Conservation (phyloP, 768 basidiomycete genomes). For the Suillus subaureus region DNA sequence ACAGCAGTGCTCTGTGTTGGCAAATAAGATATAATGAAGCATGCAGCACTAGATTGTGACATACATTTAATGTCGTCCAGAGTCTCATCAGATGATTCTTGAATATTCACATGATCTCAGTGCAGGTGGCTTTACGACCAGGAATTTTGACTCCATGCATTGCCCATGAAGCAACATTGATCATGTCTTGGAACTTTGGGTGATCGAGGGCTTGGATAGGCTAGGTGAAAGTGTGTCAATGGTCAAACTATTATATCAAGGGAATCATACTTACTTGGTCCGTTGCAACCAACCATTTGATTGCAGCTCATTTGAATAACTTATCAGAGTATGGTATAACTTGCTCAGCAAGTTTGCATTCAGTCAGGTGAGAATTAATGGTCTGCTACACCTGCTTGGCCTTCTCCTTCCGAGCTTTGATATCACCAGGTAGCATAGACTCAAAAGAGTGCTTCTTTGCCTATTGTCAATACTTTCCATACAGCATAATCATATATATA, state of each 20-base stretch:
- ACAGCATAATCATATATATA: neutral
- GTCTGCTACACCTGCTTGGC: conserved; percentile 15
- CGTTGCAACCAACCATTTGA: conserved; percentile 42
- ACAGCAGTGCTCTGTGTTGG: conserved; percentile 19
- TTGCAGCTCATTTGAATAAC: conserved; percentile 15
- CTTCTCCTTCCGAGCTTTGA: conserved; percentile 20
- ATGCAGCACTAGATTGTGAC: neutral
- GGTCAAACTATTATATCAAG: neutral
- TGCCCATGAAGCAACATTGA: conserved; percentile 35
- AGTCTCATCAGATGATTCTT: conserved; percentile 20
- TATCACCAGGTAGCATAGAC: conserved; percentile 33
- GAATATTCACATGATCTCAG: conserved; percentile 22
- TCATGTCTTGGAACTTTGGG: conserved; percentile 35
- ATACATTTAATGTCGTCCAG: conserved; percentile 22
- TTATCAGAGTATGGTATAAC: conserved; percentile 35
- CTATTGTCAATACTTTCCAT: conserved; percentile 31
- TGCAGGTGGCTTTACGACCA: conserved; percentile 35
- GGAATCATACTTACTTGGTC: conserved; percentile 39
- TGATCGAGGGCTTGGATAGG: conserved; percentile 32
- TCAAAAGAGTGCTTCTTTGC: conserved; percentile 24
- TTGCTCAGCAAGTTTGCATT: conserved; percentile 16
- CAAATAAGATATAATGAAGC: neutral
- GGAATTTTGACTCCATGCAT: conserved; percentile 33
- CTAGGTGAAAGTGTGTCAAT: conserved; percentile 11
- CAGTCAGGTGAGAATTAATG: conserved; percentile 30